Percentiles rank a stretch among this genome's conserved stretches.
These are phyloP conservation scores for Jasminum sambac DNA, from an alignment of 257 asterid species.

Conservation along the genomic window DNA sequence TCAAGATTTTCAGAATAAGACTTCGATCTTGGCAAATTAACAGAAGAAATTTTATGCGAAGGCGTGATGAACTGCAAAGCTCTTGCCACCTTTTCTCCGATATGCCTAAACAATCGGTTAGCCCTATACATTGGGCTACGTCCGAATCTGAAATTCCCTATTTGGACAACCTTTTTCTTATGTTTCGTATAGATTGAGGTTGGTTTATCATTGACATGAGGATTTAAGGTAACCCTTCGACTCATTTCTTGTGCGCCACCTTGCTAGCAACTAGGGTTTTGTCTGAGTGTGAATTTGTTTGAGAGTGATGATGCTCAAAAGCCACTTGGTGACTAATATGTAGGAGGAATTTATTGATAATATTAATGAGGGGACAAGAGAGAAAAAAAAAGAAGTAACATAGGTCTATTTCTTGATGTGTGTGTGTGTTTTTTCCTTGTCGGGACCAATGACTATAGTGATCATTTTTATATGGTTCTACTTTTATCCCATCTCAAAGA, in stretches of 20 bases:
- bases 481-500: background rate
- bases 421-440: background rate
- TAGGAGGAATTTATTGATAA: slow-evolving; percentile 48
- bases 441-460: slow-evolving; percentile 3
- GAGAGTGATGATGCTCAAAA: slow-evolving; percentile 18
- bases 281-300: slow-evolving; percentile 6
- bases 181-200: slow-evolving; percentile 13
- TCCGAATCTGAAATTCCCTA: slow-evolving; percentile 42
- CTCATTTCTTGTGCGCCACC: slow-evolving; percentile 34
- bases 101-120: slow-evolving; percentile 45
- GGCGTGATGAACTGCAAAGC: slow-evolving; percentile 43
- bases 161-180: slow-evolving; percentile 30
- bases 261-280: background rate
- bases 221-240: slow-evolving; percentile 51
- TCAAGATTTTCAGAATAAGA: slow-evolving; percentile 72
- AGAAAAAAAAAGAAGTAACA: slow-evolving; percentile 8
- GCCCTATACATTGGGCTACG: slow-evolving; percentile 38
- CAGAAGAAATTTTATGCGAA: slow-evolving; percentile 55
- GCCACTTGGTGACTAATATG: slow-evolving; percentile 24
- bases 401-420: background rate
- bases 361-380: slow-evolving; percentile 19
- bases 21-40: slow-evolving; percentile 56
- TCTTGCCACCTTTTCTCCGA: slow-evolving; percentile 56
- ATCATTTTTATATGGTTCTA: background rate
- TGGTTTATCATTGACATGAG: slow-evolving; percentile 28